Base-by-base conservation (phyloP, 257 asterid species). In the Salvia splendens region DNA sequence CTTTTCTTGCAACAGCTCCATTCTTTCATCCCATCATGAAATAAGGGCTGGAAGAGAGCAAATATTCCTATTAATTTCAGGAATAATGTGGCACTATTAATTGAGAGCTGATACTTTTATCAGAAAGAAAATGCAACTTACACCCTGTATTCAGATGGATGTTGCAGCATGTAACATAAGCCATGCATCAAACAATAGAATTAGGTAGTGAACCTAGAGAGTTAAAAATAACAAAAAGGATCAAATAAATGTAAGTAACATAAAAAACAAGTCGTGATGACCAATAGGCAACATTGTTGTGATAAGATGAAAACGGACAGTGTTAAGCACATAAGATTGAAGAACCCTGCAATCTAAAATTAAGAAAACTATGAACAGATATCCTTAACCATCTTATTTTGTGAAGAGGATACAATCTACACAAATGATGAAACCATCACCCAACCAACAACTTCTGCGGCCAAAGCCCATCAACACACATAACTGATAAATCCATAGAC, bases 1-100 rank as follows among this genome's bases (percentile, higher is more conserved):
- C 82, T 81, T 80, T 86, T 70, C 94, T 90, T 93, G 94, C 99
- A 93, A 76, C 99, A 93, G 82, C 96, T 88, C 99, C 99, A 93
- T 74, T 90, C 96, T 80, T 93, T 93, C 85, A 73, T 93, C 68
- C 99, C 99, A 72, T 93, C 95, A 38, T 90, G 99, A 76, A 93
- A 93, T 68, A 77, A 12, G 60, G 99, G 99, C 99, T 93, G 92
- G 58, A 67, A 14, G 64, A 58, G 40, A 30, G 62, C 10, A 53
- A 55, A 57, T 15, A 1, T 47, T 41, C 24, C 69, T 72, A 66
- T 73, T 61, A 73, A 64, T 67, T 48, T 54, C 49, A 49, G 11
- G 40, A 30, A 35, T 20, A 62, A 35, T 16, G 4, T 43, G 47
- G 14, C n/a, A 8, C 20, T 49, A 38, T 65, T 48, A 73, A 68